These are phyloP conservation scores for Hypholoma fasciculare DNA, from an alignment of 768 basidiomycete species.

Conservation along the genomic window DNA sequence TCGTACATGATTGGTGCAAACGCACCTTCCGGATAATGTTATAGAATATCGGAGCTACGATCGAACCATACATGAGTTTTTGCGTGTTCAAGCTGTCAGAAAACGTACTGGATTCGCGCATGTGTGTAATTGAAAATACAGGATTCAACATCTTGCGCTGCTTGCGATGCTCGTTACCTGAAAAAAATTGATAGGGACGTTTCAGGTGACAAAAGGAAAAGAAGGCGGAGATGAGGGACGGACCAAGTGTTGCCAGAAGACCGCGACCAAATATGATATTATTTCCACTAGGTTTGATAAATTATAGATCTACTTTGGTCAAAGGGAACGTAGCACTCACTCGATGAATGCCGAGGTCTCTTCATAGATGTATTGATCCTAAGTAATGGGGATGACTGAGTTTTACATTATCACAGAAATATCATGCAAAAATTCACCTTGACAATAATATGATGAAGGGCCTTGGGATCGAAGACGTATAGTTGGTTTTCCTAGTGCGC, in stretches of 20 bases:
- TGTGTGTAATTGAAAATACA: slow-evolving; percentile 33
- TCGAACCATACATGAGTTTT: background rate
- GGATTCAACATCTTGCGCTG: slow-evolving; percentile 40
- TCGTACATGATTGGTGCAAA: background rate
- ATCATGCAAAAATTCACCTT: slow-evolving; percentile 27
- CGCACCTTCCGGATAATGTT: slow-evolving; percentile 29
- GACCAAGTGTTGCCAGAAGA: slow-evolving; percentile 21
- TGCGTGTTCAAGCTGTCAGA: background rate
- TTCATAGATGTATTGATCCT: slow-evolving; percentile 32
- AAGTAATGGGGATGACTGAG: background rate
- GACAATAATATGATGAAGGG: slow-evolving; percentile 42
- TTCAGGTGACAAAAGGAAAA: background rate
- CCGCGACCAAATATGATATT: slow-evolving; percentile 16
- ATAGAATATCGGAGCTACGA: slow-evolving; percentile 34
- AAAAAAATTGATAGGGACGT: background rate
- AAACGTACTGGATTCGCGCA: slow-evolving; percentile 34
- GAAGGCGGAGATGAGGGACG: background rate
- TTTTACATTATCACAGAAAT: background rate
- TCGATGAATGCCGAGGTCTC: slow-evolving; percentile 20
- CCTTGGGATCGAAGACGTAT: slow-evolving; percentile 43
- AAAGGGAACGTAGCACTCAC: slow-evolving; percentile 6
- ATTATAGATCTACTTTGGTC: background rate
- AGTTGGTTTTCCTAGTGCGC: slow-evolving; percentile 28
- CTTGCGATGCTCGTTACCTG: slow-evolving; percentile 41
- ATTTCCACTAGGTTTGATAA: slow-evolving; percentile 7